Base-by-base conservation (phyloP, 805 yeast species). In the Candida glaebosa region DNA sequence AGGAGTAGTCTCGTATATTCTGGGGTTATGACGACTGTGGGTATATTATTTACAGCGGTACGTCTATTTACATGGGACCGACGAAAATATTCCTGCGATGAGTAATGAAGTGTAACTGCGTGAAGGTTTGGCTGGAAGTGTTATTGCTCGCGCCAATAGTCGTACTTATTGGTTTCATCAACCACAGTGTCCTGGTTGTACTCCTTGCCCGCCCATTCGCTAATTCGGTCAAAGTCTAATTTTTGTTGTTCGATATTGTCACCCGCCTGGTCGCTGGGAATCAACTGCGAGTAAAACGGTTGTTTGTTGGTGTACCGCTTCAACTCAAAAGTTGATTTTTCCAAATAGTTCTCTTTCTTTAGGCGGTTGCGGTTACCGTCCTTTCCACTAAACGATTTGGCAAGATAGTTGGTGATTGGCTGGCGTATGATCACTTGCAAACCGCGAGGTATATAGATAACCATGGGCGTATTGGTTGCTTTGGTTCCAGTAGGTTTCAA, bases 401-500 rank as follows among this genome's bases (percentile, higher is more conserved):
- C 54, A 32, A 67, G 59, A 52, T 66, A 70, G 33, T 61, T 58
- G 26, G 63, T 67, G 25, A 79, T 60, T 0, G 84, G 81, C 46
- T 72, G 76, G 31, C 90, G 59, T 1, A 81, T 64, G 25, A 78
- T 65, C 0, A 80, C 74, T 2, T 71, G 69, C 4, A 81, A 58
- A 1, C 82, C 84, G 20, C 60, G 55, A 0, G 87, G 87, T 3
- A 80, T 71, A 87, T 58, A 61, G 8, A 69, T 49, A 18, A 58
- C 60, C 22, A 67, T 40, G 1, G 68, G 62, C 15, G 58, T 57
- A 17, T 60, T 57, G 8, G 41, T 43, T 1, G 35, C 40, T 17
- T 56, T 56, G 1, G 57, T 43, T 1, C 87, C 84, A 0, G 86
- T 81, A 2, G 89, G 82, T 4, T 69, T 71, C 12, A 85, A 56